These are phyloP conservation scores for Annona cherimola DNA, from an alignment of 164 flowering plant species.

Conservation along the genomic window DNA sequence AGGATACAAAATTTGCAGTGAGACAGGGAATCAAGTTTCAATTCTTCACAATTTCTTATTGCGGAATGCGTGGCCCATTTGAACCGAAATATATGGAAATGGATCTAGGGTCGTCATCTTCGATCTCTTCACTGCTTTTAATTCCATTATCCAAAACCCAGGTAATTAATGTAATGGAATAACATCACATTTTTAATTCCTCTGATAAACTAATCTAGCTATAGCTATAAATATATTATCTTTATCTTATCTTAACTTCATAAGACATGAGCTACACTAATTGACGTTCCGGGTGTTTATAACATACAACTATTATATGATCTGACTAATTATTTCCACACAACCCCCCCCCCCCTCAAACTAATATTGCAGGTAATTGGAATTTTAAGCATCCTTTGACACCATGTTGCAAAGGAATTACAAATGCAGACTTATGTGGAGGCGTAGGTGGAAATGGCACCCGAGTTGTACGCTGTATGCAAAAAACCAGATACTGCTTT, in stretches of 20 bases:
- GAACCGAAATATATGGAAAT: constrained; percentile 29
- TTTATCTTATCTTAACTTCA: background rate
- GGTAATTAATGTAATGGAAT: constrained; percentile 22
- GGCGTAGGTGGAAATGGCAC: constrained; percentile 30
- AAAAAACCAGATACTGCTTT: constrained; percentile 31
- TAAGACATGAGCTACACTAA: background rate
- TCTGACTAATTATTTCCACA: background rate
- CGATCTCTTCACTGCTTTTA: constrained; percentile 53
- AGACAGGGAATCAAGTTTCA: constrained; percentile 29
- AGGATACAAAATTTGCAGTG: constrained; percentile 40
- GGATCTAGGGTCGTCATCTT: constrained; percentile 33
- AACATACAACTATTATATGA: background rate
- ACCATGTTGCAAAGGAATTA: constrained; percentile 51
- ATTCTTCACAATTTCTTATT: constrained; percentile 50
- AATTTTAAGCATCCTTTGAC: constrained; percentile 19
- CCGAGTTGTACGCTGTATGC: constrained; percentile 40
- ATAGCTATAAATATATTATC: no score
- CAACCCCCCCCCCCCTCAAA: no score
- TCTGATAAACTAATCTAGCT: no score
- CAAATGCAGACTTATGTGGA: constrained; percentile 30
- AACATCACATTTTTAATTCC: no score
- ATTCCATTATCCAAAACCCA: constrained; percentile 31
- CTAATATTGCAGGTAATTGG: constrained; percentile 2
- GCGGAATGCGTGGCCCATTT: constrained; percentile 43
- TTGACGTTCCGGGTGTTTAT: background rate